A percentile compares a stretch with the other conserved stretches of the same genome.
Conservation (phyloP, 331 rosid species). For the Acacia concinna region DNA sequence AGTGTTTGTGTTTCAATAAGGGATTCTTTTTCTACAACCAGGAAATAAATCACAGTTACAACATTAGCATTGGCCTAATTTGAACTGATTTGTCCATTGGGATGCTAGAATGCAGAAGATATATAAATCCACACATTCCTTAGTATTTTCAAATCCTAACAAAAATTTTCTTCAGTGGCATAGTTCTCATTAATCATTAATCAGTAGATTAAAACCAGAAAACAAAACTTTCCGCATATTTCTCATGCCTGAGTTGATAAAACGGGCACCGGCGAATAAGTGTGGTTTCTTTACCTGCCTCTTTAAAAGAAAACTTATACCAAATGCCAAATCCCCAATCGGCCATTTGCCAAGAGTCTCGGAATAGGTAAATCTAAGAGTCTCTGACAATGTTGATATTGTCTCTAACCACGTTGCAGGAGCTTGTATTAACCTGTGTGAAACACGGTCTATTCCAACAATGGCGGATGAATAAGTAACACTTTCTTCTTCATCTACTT, state of each 20-base stretch:
- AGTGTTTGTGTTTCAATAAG: not conserved
- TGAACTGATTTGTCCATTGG: not conserved
- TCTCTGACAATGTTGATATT: constrained; percentile 86
- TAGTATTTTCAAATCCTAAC: not conserved
- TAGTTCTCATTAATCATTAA: no score
- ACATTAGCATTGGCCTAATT: no score
- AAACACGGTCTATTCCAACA: constrained; percentile 63
- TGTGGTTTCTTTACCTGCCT: constrained; percentile 66
- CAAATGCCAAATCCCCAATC: constrained; percentile 97
- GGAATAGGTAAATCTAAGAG: constrained; percentile 91
- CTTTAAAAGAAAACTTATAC: constrained; percentile 89
- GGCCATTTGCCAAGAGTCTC: constrained; percentile 99
- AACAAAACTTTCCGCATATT: not conserved
- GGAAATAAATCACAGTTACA: not conserved
- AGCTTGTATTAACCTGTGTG: constrained; percentile 83
- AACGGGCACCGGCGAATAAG: no score
- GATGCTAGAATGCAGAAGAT: not conserved
- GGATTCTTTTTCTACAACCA: not conserved
- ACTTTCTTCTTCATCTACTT: constrained; percentile 48
- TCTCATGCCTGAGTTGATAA: not conserved
- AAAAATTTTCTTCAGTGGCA: not conserved
- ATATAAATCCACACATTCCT: not conserved
- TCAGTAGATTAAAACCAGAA: not conserved
- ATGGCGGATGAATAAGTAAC: constrained; percentile 34
- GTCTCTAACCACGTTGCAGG: constrained; percentile 99